phyloP scores from a whole-genome alignment of 192 early-diverging fungal species.

The Backusella sp. region DNA sequence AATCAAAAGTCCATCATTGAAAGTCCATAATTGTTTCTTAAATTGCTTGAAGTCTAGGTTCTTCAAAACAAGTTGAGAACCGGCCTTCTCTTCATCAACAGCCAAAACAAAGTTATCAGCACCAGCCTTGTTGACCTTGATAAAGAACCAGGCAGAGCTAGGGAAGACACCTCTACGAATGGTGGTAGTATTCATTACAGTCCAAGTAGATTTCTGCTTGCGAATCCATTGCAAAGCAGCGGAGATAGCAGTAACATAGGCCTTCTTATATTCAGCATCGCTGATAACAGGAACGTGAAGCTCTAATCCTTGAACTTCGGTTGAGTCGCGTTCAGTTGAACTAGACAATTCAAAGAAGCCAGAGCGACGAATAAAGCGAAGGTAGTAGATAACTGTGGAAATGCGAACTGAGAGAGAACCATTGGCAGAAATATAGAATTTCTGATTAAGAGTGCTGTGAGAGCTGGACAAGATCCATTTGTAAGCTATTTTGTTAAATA shows the following conservation, averaged over 20 bases:
- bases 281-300: constrained; percentile 18
- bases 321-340: background rate
- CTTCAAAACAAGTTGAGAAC: constrained; percentile 20
- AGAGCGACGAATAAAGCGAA: constrained; percentile 8
- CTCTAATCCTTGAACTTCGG: constrained; percentile 2
- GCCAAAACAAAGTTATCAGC: constrained; percentile 22
- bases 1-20: constrained; percentile 20
- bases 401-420: constrained; percentile 22
- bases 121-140: constrained; percentile 17
- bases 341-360: background rate
- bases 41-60: constrained; percentile 16
- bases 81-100: background rate
- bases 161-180: constrained; percentile 24
- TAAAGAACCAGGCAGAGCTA: constrained; percentile 23
- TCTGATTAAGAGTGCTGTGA: constrained; percentile 5
- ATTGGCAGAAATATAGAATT: constrained; percentile 10
- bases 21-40: constrained; percentile 27
- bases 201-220: background rate
- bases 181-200: constrained; percentile 13
- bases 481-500: background rate
- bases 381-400: constrained; percentile 12
- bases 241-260: background rate
- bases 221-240: constrained; percentile 5
- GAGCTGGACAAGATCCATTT: constrained; percentile 18
- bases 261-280: constrained; percentile 1